phyloP scores from a whole-genome alignment of 225 moss, liverwort and hornwort genomes.

The Marchantia paleacea region DNA sequence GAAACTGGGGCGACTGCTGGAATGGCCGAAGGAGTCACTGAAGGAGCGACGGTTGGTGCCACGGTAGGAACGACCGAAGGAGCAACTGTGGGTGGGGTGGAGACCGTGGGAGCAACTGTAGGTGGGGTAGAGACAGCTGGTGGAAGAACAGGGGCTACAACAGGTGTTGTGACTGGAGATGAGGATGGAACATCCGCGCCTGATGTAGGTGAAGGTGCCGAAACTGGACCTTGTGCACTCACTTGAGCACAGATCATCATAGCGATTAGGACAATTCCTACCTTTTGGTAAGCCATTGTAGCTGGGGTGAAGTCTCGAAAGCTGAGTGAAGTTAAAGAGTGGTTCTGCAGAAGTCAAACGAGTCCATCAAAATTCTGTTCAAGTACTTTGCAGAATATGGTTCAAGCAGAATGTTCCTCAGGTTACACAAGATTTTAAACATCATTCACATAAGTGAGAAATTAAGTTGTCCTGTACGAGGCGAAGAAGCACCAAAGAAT shows the following conservation, averaged over 20 bases:
- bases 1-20: neutral
- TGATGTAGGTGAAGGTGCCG: neutral
- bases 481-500: too few relatives aligned
- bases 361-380: neutral
- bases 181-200: neutral
- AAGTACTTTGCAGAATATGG: too few relatives aligned
- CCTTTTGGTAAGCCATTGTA: constrained; percentile 4
- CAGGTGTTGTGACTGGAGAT: neutral
- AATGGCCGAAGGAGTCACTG: neutral
- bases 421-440: too few relatives aligned
- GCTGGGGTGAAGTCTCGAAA: neutral
- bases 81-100: neutral
- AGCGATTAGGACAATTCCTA: neutral
- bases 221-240: constrained; percentile 1
- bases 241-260: neutral
- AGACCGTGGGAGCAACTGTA: neutral
- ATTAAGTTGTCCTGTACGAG: too few relatives aligned
- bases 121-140: neutral
- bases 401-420: too few relatives aligned
- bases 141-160: constrained; percentile 2
- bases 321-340: neutral
- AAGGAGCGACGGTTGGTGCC: neutral
- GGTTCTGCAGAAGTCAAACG: neutral
- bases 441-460: too few relatives aligned
- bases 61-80: neutral